A percentile compares a stretch with the other conserved stretches of the same genome.
Evolutionary conservation across 306 rosid species (phyloP).

Genomic region (Cicer cuneatum): DNA sequence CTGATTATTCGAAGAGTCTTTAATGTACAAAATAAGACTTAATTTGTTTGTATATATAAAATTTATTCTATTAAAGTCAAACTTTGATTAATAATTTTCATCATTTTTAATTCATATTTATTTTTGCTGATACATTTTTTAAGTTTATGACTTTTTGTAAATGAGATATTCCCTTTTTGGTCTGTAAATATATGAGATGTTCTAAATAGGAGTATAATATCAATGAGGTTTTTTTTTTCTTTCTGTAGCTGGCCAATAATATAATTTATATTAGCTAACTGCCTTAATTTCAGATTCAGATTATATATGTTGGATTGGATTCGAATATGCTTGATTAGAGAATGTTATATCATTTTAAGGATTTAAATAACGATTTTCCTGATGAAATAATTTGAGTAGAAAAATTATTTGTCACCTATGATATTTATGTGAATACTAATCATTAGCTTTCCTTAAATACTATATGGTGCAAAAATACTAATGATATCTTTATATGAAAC

Average conservation of each 20-base stretch:
- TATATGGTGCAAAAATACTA: background rate
- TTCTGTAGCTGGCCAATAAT: background rate
- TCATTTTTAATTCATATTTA: background rate
- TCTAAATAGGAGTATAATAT: background rate
- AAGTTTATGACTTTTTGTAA: background rate
- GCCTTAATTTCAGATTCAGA: background rate
- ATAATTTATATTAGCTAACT: background rate
- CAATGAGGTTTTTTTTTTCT: background rate
- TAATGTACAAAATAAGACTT: background rate
- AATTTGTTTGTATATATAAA: background rate
- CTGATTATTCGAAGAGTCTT: conserved; percentile 19
- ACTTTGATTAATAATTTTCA: background rate
- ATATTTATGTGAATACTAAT: background rate
- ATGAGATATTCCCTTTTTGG: background rate
- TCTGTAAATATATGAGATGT: no score
- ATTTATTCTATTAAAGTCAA: background rate
- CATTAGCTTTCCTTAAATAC: background rate
- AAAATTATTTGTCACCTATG: background rate
- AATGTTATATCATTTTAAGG: background rate
- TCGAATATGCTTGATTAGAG: background rate
- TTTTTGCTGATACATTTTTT: background rate
- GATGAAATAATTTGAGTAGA: no score
- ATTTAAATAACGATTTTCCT: no score
- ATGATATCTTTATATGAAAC: no score
- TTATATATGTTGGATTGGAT: background rate